Evolutionary conservation across 2,329 filamentous ascomycete genomes (phyloP).

Genomic region (Zymoseptoria pseudotritici): DNA sequence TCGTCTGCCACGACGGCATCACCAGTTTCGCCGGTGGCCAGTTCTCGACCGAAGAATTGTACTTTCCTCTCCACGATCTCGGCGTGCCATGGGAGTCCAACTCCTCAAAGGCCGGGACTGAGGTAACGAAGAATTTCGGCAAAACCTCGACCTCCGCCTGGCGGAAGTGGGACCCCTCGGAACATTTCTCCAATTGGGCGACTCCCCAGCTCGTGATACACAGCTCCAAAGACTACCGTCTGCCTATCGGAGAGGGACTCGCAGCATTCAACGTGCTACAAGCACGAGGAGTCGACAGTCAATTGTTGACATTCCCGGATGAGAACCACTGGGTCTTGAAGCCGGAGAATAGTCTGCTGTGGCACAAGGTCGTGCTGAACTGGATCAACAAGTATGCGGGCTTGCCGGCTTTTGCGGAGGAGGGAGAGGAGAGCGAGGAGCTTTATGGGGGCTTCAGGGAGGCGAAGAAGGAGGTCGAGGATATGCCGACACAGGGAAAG

Average conservation of each 20-base stretch:
- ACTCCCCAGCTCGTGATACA: constrained; percentile 89
- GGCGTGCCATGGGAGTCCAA: constrained; percentile 23
- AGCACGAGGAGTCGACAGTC: constrained; percentile 64
- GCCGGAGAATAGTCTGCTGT: constrained; percentile 81
- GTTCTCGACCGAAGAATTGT: constrained; percentile 44
- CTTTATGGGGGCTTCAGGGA: constrained; percentile 27
- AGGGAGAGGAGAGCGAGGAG: constrained; percentile 23
- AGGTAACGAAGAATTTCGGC: constrained; percentile 13
- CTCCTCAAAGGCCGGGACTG: neutral
- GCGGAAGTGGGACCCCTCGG: constrained; percentile 48
- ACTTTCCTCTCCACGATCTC: constrained; percentile 49
- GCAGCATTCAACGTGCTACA: constrained; percentile 83
- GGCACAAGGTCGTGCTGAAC: constrained; percentile 77
- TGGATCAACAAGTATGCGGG: constrained; percentile 61
- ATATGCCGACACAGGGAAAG: constrained; percentile 20
- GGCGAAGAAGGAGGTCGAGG: constrained; percentile 14
- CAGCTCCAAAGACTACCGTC: constrained; percentile 79
- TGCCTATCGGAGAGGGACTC: constrained; percentile 77
- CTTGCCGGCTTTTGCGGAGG: constrained; percentile 38
- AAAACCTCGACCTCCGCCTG: constrained; percentile 9
- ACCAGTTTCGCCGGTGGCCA: constrained; percentile 22
- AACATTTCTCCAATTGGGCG: constrained; percentile 59
- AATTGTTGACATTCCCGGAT: constrained; percentile 73
- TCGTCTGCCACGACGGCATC: constrained; percentile 55
- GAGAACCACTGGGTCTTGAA: constrained; percentile 82